These are phyloP conservation scores for Tetrapisispora taiwanensis DNA, from an alignment of 805 yeast species.

Conservation along the genomic window DNA sequence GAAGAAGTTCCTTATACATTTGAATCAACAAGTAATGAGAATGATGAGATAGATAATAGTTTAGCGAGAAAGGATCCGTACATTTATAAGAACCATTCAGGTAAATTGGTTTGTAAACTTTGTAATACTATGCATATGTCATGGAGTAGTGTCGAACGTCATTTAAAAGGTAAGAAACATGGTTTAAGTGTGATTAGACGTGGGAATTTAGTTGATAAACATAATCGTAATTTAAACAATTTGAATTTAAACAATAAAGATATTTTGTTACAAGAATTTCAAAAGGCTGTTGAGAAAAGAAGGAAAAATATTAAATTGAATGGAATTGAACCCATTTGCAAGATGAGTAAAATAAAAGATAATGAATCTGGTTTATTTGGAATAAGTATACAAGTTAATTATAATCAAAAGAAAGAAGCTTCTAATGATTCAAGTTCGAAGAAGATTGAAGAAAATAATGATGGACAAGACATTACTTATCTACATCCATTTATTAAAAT, in stretches of 20 bases:
- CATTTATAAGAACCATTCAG: slow-evolving; percentile 73
- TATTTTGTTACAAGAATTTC: slow-evolving; percentile 23
- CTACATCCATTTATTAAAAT: slow-evolving; percentile 54
- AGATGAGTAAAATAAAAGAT: slow-evolving; percentile 59
- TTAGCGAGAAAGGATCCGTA: slow-evolving; percentile 44
- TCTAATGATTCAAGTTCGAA: slow-evolving; percentile 26
- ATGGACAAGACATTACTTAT: not conserved
- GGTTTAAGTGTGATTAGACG: slow-evolving; percentile 61
- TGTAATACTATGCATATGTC: slow-evolving; percentile 77
- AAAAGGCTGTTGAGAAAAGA: slow-evolving; percentile 12
- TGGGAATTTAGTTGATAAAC: slow-evolving; percentile 26
- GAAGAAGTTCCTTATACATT: slow-evolving; percentile 31
- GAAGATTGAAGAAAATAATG: not conserved
- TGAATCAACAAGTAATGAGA: slow-evolving; percentile 35
- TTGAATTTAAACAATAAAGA: slow-evolving; percentile 11
- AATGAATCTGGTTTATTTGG: slow-evolving; percentile 52
- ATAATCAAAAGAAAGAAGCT: slow-evolving; percentile 24
- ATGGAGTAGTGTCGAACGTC: slow-evolving; percentile 74
- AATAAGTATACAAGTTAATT: slow-evolving; percentile 49
- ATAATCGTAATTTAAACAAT: slow-evolving; percentile 1
- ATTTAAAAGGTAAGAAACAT: slow-evolving; percentile 78
- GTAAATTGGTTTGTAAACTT: slow-evolving; percentile 71
- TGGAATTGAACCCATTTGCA: slow-evolving; percentile 47
- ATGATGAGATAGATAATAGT: slow-evolving; percentile 42
- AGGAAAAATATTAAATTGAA: slow-evolving; percentile 5